A percentile compares a stretch with the other conserved stretches of the same genome.
These are phyloP conservation scores for Gillenia trifoliata DNA, from an alignment of 306 rosid species.

Conservation along the genomic window DNA sequence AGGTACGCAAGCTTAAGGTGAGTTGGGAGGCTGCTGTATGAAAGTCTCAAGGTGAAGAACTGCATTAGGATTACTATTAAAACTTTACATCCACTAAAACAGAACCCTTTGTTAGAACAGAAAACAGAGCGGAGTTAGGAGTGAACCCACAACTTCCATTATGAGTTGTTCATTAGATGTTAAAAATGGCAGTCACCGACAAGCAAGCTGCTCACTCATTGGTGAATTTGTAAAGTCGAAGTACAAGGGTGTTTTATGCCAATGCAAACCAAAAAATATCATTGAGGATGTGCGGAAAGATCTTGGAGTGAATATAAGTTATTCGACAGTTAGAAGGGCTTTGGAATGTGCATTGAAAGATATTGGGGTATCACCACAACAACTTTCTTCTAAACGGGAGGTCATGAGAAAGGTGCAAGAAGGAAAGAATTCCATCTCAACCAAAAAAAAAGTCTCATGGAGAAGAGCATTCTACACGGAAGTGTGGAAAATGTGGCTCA, in stretches of 20 bases:
- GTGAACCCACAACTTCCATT: too few relatives aligned
- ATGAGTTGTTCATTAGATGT: not conserved
- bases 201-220: conserved; percentile 23
- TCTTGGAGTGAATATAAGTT: conserved; percentile 14
- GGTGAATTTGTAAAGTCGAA: conserved; percentile 13
- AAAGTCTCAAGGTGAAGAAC: too few relatives aligned
- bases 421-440: not conserved
- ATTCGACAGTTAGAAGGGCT: conserved; percentile 17
- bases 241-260: conserved; percentile 2
- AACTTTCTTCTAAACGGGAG: not conserved
- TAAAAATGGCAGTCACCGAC: conserved; percentile 1
- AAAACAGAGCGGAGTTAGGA: too few relatives aligned
- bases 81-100: too few relatives aligned
- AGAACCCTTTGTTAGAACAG: too few relatives aligned
- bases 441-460: not conserved
- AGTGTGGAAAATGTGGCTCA: not conserved
- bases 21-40: too few relatives aligned
- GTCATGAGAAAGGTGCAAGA: not conserved
- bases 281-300: conserved; percentile 17
- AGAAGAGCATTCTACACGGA: not conserved
- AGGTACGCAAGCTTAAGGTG: too few relatives aligned
- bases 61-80: too few relatives aligned
- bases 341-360: not conserved
- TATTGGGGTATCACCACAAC: not conserved
- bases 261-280: conserved; percentile 15